Evolutionary conservation across 1,284 basidiomycete species (phyloP).

Genomic region (Heliocybe sulcata): DNA sequence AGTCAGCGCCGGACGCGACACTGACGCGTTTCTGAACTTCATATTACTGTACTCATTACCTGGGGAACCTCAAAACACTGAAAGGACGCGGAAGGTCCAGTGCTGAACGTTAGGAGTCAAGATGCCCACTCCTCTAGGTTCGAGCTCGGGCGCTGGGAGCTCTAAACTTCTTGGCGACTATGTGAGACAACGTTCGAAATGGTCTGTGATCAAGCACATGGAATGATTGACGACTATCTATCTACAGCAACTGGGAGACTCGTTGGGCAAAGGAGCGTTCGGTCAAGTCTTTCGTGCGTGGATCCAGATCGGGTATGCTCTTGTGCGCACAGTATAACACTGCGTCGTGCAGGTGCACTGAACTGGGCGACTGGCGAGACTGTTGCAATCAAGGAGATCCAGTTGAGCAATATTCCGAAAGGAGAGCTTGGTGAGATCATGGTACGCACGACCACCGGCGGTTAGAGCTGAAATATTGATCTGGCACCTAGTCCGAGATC

Average conservation of each 20-base stretch:
- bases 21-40: not conserved
- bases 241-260: conserved; percentile 85
- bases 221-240: no score
- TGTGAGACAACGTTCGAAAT: conserved; percentile 13
- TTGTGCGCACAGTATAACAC: conserved; percentile 1
- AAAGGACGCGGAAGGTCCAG: not conserved
- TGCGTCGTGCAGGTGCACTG: conserved; percentile 59
- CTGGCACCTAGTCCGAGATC: conserved; percentile 75
- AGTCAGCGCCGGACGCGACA: not conserved
- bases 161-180: conserved; percentile 56
- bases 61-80: no score
- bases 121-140: conserved; percentile 37
- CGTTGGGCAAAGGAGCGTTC: conserved; percentile 90
- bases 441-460: conserved; percentile 41
- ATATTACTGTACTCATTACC: not conserved
- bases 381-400: conserved; percentile 93
- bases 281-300: conserved; percentile 88
- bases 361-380: conserved; percentile 97
- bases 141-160: conserved; percentile 24
- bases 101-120: conserved; percentile 6
- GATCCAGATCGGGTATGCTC: conserved; percentile 1
- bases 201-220: not conserved
- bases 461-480: not conserved
- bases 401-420: conserved; percentile 88
- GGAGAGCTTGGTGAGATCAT: conserved; percentile 94